These are phyloP conservation scores for Calocybe gangraenosa DNA, from an alignment of 768 basidiomycete genomes.

Conservation along the genomic window DNA sequence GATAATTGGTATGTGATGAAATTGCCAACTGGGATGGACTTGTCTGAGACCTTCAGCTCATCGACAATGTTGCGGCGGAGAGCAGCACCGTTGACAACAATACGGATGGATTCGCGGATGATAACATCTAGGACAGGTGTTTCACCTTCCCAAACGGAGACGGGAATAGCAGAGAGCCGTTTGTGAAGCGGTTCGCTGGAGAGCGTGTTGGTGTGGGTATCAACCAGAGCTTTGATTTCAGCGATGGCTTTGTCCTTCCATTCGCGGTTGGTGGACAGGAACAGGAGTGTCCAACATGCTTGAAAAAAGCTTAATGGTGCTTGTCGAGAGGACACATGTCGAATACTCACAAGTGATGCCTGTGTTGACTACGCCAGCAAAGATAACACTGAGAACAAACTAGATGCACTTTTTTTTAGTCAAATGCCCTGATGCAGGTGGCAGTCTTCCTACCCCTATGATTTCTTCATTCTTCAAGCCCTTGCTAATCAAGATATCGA, in stretches of 20 bases:
- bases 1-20: background rate
- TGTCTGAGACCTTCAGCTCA: conserved; percentile 21
- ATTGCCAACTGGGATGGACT: conserved; percentile 15
- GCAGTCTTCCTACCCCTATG: conserved; percentile 18
- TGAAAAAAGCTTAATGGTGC: background rate
- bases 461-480: conserved; percentile 24
- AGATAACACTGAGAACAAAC: conserved; percentile 32
- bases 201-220: conserved; percentile 19
- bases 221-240: conserved; percentile 25
- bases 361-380: conserved; percentile 33
- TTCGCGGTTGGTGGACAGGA: conserved; percentile 26
- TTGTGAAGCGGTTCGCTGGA: conserved; percentile 24
- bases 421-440: background rate
- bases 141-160: conserved; percentile 33
- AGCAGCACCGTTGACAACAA: conserved; percentile 22
- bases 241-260: conserved; percentile 27
- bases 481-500: conserved; percentile 29
- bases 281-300: conserved; percentile 35
- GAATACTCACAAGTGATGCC: conserved; percentile 26
- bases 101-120: conserved; percentile 28
- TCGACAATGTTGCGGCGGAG: conserved; percentile 29
- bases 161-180: conserved; percentile 29
- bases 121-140: conserved; percentile 26
- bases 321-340: background rate
- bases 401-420: background rate